Base-by-base conservation (phyloP, 192 early-diverging fungal genomes). In the Coemansia sp. region DNA sequence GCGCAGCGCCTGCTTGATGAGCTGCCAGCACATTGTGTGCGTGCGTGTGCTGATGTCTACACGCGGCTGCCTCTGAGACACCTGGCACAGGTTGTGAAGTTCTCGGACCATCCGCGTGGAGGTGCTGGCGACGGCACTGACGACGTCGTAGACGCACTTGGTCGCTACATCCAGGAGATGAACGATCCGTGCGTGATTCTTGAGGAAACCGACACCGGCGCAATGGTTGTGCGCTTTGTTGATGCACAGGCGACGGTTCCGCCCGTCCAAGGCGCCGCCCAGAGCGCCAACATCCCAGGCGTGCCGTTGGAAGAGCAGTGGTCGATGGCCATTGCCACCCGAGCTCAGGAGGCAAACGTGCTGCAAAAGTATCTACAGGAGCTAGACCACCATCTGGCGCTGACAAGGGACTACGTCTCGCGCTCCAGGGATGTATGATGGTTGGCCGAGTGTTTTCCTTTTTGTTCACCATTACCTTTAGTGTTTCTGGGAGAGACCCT, bases 341-440 rank as follows among this genome's bases (percentile, higher is more conserved):
- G 71, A 63, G 72, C 63, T 10, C 15, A 22, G 0, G 67, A 74
- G 48, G 63, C 69, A 18, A 48, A 67, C 6, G 61, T 15, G 41
- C 65, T 82, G 42, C 58, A 61, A 13, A 12, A 48, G 16, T 58
- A 63, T 8, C 58, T 82, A 40, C 51, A 41, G 45, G 52, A 61
- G 13, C 41, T 77, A 40, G 80, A 82, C 66, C 67, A 64, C 7
- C 80, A 77, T 43, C 60, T 82, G 43, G 80, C 80, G 8, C 63
- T 77, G 51, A 69, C 80, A 15, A 64, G 52, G 43, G 80, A 82
- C 45, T 73, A 74, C 47, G 52, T 57, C 11, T 11, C 63, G 2
- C 55, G 41, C 13, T 22, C 58, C 51, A 54, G 12, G 21, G 51
- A 54, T 26, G 8, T 22, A 1, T 19, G 8, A 22, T 54, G 22